Evolutionary conservation across 2,329 filamentous ascomycete species (phyloP).

Genomic region (Xylariaceae sp.): DNA sequence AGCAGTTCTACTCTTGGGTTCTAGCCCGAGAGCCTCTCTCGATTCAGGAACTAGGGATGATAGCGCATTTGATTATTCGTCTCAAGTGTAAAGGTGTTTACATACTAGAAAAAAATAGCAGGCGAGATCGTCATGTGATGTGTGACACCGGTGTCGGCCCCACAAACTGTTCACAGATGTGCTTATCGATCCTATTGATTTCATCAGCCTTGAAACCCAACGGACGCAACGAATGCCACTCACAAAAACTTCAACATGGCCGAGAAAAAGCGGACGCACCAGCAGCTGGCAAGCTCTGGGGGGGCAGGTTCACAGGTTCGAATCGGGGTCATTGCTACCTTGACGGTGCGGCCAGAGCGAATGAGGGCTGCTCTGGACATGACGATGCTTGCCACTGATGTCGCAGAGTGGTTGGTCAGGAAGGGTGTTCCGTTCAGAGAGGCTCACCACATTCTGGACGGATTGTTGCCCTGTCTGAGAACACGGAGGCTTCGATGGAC

Average conservation of each 20-base stretch:
- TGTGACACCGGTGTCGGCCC: conserved; percentile 5
- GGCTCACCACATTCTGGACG: conserved; percentile 79
- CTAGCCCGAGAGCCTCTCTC: no score
- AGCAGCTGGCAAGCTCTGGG: conserved; percentile 51
- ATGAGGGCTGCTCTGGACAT: conserved; percentile 78
- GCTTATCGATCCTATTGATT: conserved; percentile 12
- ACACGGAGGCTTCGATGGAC: conserved; percentile 66
- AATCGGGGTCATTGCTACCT: conserved; percentile 68
- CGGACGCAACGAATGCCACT: conserved; percentile 10
- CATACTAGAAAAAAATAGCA: no score
- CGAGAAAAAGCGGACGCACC: conserved; percentile 15
- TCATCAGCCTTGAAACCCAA: conserved; percentile 7
- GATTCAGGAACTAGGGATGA: no score
- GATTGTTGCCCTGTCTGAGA: conserved; percentile 70
- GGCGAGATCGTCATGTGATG: no score
- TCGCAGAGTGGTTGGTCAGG: conserved; percentile 65
- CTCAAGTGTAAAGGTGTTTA: no score
- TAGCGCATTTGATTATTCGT: no score
- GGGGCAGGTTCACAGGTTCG: conserved; percentile 58
- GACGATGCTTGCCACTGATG: conserved; percentile 76
- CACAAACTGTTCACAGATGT: conserved; percentile 12
- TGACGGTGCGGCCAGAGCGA: conserved; percentile 66
- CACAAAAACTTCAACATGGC: conserved; percentile 15
- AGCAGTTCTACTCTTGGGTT: no score
- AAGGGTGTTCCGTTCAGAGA: conserved; percentile 78